Percentiles rank a stretch among this genome's conserved stretches.
phyloP scores from a whole-genome alignment of 2,329 filamentous ascomycete genomes.

The Clarireedia sp. region DNA sequence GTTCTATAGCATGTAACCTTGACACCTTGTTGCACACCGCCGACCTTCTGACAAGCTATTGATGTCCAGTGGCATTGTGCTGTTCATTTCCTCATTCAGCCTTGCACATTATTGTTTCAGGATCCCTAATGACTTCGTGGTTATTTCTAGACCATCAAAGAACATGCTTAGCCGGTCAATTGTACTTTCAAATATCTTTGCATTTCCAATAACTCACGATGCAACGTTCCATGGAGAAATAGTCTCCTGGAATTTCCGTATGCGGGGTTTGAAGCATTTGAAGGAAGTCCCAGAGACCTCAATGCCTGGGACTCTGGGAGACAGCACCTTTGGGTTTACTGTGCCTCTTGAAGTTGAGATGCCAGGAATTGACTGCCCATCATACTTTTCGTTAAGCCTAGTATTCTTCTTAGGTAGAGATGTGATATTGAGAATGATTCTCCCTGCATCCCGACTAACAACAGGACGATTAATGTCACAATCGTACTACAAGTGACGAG shows the following conservation, averaged over 20 bases:
- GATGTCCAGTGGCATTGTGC: constrained; percentile 19
- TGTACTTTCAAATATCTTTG: constrained; percentile 15
- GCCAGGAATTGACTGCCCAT: background rate
- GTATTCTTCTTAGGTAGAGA: constrained; percentile 5
- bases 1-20: constrained; percentile 12
- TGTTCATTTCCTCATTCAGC: constrained; percentile 17
- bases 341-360: constrained; percentile 2
- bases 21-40: background rate
- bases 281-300: constrained; percentile 18
- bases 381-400: constrained; percentile 7
- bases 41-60: constrained; percentile 11
- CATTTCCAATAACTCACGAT: constrained; percentile 20
- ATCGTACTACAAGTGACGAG: constrained; percentile 5
- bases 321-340: no score
- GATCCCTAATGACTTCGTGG: constrained; percentile 16
- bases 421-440: constrained; percentile 11
- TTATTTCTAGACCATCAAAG: constrained; percentile 21
- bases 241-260: constrained; percentile 17
- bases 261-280: constrained; percentile 15
- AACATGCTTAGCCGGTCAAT: constrained; percentile 16
- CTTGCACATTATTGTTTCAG: constrained; percentile 13
- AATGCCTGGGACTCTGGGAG: no score
- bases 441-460: constrained; percentile 6
- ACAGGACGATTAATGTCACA: constrained; percentile 8
- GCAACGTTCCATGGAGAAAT: constrained; percentile 19